These are phyloP conservation scores for Nicotiana paniculata DNA, from an alignment of 257 asterid species.

Conservation along the genomic window DNA sequence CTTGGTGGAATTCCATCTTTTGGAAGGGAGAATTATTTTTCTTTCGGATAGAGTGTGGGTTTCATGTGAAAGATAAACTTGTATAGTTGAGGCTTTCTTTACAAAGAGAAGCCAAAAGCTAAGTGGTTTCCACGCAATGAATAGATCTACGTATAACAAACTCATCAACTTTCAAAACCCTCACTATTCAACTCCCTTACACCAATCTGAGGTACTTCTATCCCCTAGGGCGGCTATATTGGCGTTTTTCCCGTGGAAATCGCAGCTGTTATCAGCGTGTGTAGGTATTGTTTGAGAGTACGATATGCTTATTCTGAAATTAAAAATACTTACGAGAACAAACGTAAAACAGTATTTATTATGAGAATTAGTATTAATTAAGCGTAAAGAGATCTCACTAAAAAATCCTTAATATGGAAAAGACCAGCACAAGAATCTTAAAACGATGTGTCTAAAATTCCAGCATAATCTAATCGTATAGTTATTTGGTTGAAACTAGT, in stretches of 20 bases:
- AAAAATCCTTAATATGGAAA: not conserved
- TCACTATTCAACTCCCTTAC: not conserved
- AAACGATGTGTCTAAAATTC: not conserved
- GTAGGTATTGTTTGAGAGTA: too few species aligned
- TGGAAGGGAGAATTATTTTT: not conserved
- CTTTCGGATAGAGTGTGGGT: not conserved
- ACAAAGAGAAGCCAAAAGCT: not conserved
- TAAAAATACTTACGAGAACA: too few species aligned
- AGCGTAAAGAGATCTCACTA: not conserved
- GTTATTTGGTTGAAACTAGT: not conserved
- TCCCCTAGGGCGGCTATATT: too few species aligned
- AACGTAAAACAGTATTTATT: too few species aligned
- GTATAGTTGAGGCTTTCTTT: not conserved
- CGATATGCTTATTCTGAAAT: too few species aligned
- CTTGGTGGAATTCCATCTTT: not conserved
- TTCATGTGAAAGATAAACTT: conserved; percentile 6
- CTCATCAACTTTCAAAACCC: too few species aligned
- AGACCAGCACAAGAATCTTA: not conserved
- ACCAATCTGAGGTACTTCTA: not conserved
- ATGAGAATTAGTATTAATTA: not conserved
- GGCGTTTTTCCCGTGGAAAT: too few species aligned
- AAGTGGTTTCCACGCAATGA: not conserved
- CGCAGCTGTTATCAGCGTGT: too few species aligned
- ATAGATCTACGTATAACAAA: too few species aligned
- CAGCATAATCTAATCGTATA: not conserved